phyloP scores from a whole-genome alignment of 106 monocot species.

The Hemerocallis citrina region DNA sequence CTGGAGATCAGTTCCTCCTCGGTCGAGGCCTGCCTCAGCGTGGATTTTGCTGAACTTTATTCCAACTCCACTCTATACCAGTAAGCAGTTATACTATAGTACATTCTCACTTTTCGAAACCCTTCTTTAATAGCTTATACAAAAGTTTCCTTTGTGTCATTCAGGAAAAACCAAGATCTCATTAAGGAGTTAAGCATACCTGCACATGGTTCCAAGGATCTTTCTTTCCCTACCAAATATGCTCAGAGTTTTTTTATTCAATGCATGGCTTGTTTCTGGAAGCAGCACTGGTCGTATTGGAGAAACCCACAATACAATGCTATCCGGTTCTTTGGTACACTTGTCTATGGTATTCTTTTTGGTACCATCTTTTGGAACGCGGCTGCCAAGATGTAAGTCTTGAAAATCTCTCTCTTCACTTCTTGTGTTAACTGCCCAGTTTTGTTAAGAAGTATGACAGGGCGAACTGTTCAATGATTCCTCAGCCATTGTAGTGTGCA shows the following conservation, averaged over 20 bases:
- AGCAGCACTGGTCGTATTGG: conserved; percentile 94
- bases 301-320: conserved; percentile 78
- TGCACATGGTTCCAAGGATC: conserved; percentile 43
- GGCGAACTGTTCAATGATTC: neutral
- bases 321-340: conserved; percentile 49
- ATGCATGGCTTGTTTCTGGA: conserved; percentile 76
- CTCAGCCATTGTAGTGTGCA: neutral
- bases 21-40: conserved; percentile 36
- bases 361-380: conserved; percentile 79
- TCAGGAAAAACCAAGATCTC: conserved; percentile 57
- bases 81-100: conserved; percentile 22
- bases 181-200: conserved; percentile 55
- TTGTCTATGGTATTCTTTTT: conserved; percentile 50
- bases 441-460: neutral
- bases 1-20: conserved; percentile 57
- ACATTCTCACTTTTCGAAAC: neutral
- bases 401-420: neutral
- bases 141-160: neutral
- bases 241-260: conserved; percentile 52
- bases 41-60: conserved; percentile 81
- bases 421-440: neutral
- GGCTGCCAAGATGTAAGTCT: conserved; percentile 56
- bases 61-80: conserved; percentile 40
- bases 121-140: neutral
- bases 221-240: conserved; percentile 59